Base-by-base conservation (phyloP, 306 rosid genomes). In the Vicia villosa region DNA sequence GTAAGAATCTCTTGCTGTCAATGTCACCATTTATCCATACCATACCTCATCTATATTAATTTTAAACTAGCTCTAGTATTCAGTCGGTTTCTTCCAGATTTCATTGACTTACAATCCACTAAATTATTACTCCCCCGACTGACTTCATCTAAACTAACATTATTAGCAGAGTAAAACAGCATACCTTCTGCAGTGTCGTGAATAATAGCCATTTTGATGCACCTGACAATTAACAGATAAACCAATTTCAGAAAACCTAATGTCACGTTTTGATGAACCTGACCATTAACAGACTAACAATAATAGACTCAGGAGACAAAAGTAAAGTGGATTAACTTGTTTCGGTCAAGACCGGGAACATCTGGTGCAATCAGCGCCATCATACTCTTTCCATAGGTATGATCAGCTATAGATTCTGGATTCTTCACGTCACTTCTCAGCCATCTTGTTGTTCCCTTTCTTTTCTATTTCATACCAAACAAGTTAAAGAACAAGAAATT, bases 101-200 rank as follows among this genome's bases (percentile, higher is more conserved):
- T 2, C 32, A 2, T 41, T 59, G 14, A 58, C 16, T 63, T 34
- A 43, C 50, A 63, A 5, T n/a, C n/a, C n/a, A n/a, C n/a, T n/a
- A n/a, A n/a, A n/a, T 22, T 32, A 64, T 10, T 19, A 43, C 11
- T 10, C 40, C 36, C 26, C 26, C 30, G 57, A 12, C 34, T 2
- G 17, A 55, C 36, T 45, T 26, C 24, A 45, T 2, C 16, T 14
- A 45, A 65, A 17, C 12, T n/a, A n/a, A n/a, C n/a, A n/a, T n/a
- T n/a, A n/a, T n/a, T n/a, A n/a, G 5, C 10, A 47, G 11, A 1
- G 24, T 17, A 64, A 57, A 64, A 21, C 17, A 49, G 43, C 74
- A 73, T 75, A 90, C 98, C 97, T 87, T 90, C 96, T 8, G 96
- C 94, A 69, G 90, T 88, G 63, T 90, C 97, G 30, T 90, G 98